Evolutionary conservation across 805 yeast genomes (phyloP).

Genomic region (Saturnispora silvae): DNA sequence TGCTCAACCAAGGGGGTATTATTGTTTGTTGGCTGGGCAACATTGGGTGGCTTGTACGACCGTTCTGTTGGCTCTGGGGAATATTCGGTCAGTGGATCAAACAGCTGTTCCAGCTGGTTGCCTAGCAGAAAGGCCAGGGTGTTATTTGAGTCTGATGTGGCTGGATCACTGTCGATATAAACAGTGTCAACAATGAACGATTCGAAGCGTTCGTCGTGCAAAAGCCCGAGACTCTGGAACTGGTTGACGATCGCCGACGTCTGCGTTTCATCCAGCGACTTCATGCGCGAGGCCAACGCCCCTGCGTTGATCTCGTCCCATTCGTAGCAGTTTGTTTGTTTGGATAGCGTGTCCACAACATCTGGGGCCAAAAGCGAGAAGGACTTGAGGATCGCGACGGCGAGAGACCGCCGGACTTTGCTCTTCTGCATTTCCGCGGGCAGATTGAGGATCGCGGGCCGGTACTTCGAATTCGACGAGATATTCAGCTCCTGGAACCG

Average conservation of each 20-base stretch:
- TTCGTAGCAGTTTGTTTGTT: slow-evolving; percentile 23
- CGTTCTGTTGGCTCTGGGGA: slow-evolving; percentile 81
- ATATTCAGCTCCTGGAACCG: slow-evolving; percentile 49
- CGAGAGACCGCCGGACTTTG: slow-evolving; percentile 63
- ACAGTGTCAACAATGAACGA: slow-evolving; percentile 65
- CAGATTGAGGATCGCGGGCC: slow-evolving; percentile 69
- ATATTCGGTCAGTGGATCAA: slow-evolving; percentile 84
- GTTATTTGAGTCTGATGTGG: slow-evolving; percentile 48
- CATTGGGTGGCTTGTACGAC: slow-evolving; percentile 51
- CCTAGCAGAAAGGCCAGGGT: slow-evolving; percentile 69
- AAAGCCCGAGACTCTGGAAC: slow-evolving; percentile 44
- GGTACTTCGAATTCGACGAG: slow-evolving; percentile 52
- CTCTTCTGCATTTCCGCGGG: slow-evolving; percentile 36
- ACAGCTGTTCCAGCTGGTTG: slow-evolving; percentile 75
- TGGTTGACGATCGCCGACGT: slow-evolving; percentile 50
- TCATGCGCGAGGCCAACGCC: slow-evolving; percentile 56
- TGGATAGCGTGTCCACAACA: slow-evolving; percentile 12
- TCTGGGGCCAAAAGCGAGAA: slow-evolving; percentile 43
- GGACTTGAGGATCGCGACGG: slow-evolving; percentile 60
- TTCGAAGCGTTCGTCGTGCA: slow-evolving; percentile 32
- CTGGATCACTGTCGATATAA: slow-evolving; percentile 33
- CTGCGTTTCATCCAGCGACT: slow-evolving; percentile 36
- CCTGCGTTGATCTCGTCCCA: slow-evolving; percentile 88
- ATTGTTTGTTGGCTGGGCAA: slow-evolving; percentile 7
- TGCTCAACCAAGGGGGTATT: slow-evolving; percentile 32